A percentile compares a stretch with the other conserved stretches of the same genome.
These are phyloP conservation scores for Odontarrhena argentea DNA, from an alignment of 345 rosid genomes.

Conservation along the genomic window DNA sequence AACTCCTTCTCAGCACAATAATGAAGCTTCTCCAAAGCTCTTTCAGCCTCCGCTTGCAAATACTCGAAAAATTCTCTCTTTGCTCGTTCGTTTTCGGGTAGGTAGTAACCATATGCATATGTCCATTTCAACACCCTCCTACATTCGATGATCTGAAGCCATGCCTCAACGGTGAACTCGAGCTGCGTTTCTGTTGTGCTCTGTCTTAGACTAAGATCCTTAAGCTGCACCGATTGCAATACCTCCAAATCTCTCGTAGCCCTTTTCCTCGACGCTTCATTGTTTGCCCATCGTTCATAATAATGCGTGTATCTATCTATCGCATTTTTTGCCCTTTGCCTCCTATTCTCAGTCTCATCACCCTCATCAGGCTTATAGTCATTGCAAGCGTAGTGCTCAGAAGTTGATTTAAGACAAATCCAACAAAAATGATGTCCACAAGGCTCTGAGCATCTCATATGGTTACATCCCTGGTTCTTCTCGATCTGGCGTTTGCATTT, in stretches of 20 bases:
- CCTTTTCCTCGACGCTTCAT: conserved; percentile 27
- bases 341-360: neutral
- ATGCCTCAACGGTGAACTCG: conserved; percentile 74
- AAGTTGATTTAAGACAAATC: conserved; percentile 11
- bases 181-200: conserved; percentile 66
- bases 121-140: conserved; percentile 90
- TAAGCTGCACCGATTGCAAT: conserved; percentile 37
- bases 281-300: conserved; percentile 33
- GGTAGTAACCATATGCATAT: conserved; percentile 80
- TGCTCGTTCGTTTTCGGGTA: conserved; percentile 45
- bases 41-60: conserved; percentile 59
- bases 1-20: conserved; percentile 30
- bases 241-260: conserved; percentile 26
- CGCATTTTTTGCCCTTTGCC: neutral
- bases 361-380: conserved; percentile 40
- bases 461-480: conserved; percentile 35
- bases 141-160: conserved; percentile 86
- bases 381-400: neutral
- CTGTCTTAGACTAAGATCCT: conserved; percentile 58
- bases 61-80: conserved; percentile 69
- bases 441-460: conserved; percentile 35
- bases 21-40: conserved; percentile 39
- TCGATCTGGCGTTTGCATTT: conserved; percentile 36
- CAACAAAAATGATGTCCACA: conserved; percentile 29
- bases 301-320: conserved; percentile 29